phyloP scores from a whole-genome alignment of 1,284 basidiomycete species.

The Naganishia albida region DNA sequence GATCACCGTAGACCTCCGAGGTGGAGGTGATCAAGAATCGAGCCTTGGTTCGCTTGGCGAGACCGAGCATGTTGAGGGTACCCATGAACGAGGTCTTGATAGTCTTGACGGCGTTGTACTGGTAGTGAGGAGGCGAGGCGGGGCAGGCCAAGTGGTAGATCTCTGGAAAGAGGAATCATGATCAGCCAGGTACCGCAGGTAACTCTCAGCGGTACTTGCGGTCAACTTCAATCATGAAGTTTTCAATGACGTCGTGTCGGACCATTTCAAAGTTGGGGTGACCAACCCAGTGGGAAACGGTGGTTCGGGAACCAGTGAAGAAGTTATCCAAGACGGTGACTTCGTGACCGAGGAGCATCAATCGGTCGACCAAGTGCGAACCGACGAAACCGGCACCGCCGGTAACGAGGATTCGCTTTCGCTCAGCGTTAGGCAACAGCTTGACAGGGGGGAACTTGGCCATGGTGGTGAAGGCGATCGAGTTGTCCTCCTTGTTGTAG shows the following conservation, averaged over 20 bases:
- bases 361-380: conserved; percentile 91
- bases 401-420: conserved; percentile 84
- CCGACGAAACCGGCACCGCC: conserved; percentile 98
- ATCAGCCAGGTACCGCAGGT: too few species aligned
- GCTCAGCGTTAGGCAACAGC: conserved; percentile 70
- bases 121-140: conserved; percentile 92
- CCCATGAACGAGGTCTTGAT: conserved; percentile 98
- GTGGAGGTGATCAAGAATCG: conserved; percentile 94
- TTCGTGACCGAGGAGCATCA: conserved; percentile 97
- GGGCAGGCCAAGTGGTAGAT: conserved; percentile 97
- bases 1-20: conserved; percentile 92
- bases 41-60: conserved; percentile 97
- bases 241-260: conserved; percentile 93
- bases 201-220: conserved; percentile 64
- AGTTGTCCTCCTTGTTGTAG: conserved; percentile 71
- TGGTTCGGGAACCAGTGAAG: conserved; percentile 94
- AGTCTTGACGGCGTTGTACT: conserved; percentile 93
- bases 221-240: conserved; percentile 96
- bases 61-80: conserved; percentile 93
- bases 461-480: conserved; percentile 87
- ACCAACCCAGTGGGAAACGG: conserved; percentile 84
- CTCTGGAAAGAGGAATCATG: conserved; percentile 58
- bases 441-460: conserved; percentile 88
- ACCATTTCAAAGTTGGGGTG: conserved; percentile 99
- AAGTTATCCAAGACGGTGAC: conserved; percentile 98